Percentiles rank a stretch among this genome's conserved stretches.
These are phyloP conservation scores for Chalciporus sphaerocephalus DNA, from an alignment of 768 basidiomycete species.

Conservation along the genomic window DNA sequence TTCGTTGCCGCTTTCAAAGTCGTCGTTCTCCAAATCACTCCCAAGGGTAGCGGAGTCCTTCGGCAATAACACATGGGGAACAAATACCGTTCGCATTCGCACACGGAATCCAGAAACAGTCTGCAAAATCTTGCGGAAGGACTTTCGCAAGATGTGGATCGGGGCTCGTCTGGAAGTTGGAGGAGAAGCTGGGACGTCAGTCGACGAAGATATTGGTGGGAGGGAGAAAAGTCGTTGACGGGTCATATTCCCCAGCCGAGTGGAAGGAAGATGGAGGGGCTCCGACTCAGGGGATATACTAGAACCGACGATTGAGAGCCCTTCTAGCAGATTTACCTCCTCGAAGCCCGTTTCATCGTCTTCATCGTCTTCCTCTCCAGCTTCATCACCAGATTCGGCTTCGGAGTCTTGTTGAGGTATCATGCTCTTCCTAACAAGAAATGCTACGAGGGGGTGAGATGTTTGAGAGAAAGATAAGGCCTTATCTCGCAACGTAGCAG, in stretches of 20 bases:
- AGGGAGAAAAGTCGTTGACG: constrained; percentile 67
- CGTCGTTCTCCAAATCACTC: constrained; percentile 32
- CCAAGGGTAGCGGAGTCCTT: constrained; percentile 24
- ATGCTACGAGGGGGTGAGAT: constrained; percentile 31
- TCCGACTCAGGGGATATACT: constrained; percentile 36
- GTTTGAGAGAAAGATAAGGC: constrained; percentile 47
- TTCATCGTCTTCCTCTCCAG: constrained; percentile 33
- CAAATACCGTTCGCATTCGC: constrained; percentile 91
- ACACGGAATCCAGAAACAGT: constrained; percentile 83
- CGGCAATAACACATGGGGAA: constrained; percentile 76
- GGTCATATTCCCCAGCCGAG: constrained; percentile 64
- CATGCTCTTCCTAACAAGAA: constrained; percentile 16
- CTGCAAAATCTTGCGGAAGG: constrained; percentile 73
- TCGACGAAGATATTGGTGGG: constrained; percentile 43
- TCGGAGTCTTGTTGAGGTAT: constrained; percentile 12
- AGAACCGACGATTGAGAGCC: constrained; percentile 54
- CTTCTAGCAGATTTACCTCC: constrained; percentile 66
- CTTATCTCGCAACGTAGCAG: constrained; percentile 83
- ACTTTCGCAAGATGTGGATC: constrained; percentile 75
- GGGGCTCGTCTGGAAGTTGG: constrained; percentile 45
- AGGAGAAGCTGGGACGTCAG: constrained; percentile 45
- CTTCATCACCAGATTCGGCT: constrained; percentile 1
- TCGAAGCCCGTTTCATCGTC: constrained; percentile 48
- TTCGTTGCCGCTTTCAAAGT: constrained; percentile 46
- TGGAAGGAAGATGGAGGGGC: constrained; percentile 55